Evolutionary conservation across 345 rosid species (phyloP).

Genomic region (Ceriops tagal): DNA sequence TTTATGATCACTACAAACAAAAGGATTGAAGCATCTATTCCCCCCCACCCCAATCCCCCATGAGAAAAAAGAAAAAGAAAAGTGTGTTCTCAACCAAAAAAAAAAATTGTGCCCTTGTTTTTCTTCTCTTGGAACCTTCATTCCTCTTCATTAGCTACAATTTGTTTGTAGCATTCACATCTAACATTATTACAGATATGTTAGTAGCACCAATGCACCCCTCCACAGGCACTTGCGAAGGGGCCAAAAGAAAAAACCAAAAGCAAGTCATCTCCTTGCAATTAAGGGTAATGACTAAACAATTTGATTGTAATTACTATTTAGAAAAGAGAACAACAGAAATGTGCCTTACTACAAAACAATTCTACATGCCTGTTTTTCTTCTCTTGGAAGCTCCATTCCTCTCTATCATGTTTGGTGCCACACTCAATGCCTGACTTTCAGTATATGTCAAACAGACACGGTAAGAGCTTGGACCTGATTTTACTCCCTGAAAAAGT

Average conservation of each 20-base stretch:
- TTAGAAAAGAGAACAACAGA: not conserved
- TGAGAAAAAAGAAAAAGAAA: no score
- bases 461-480: slow-evolving; percentile 48
- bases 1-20: not conserved
- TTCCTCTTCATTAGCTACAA: slow-evolving; percentile 23
- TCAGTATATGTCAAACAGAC: slow-evolving; percentile 64
- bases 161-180: no score
- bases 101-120: slow-evolving; percentile 43
- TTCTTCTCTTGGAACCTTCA: slow-evolving; percentile 58
- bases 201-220: no score
- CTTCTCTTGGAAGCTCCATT: slow-evolving; percentile 55
- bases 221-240: no score
- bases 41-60: no score
- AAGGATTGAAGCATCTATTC: not conserved
- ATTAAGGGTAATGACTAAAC: no score
- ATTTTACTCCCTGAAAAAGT: slow-evolving; percentile 70
- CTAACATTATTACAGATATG: no score
- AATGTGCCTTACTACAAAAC: not conserved
- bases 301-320: not conserved
- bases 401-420: slow-evolving; percentile 27
- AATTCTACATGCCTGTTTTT: slow-evolving; percentile 49
- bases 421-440: slow-evolving; percentile 29
- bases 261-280: no score
- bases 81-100: not conserved
- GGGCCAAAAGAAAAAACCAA: no score